Evolutionary conservation across 768 basidiomycete species (phyloP), one percentile per base, ranked within the genome.

Genomic region (Stropharia rugosoannulata): DNA sequence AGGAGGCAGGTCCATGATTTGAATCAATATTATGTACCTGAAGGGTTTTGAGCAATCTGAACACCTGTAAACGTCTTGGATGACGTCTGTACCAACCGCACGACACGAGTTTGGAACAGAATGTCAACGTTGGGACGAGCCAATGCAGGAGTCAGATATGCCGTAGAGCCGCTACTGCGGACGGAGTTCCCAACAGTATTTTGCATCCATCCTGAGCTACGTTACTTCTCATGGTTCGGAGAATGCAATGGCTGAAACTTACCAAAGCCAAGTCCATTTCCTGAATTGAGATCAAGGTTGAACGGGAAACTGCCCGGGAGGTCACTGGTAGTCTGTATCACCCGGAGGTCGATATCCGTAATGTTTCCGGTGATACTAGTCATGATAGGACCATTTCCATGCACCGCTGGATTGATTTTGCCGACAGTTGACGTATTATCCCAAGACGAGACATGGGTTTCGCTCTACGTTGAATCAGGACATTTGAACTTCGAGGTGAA

Each of bases 261-360:
- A 58, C 60, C 60, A 22, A 61, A 37, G 10, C 60, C 60, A 2
- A 75, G 59, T 0, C 59, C 57, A 13, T 58, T 59, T 10, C 77
- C 77, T 3, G 67, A 67, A 49, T 77, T 75, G 42, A 66, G 57
- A 59, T 78, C 76, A 7, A 61, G 9, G 47, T 72, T 73, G 63
- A 67, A 78, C 0, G 71, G 66, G 59, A 74, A 79, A 35, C 36
- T 27, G 35, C 64, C 60, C 0, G 61, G 38, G 5, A 69, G 51
- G 47, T 70, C 56, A 15, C 61, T 11, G 2, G 70, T 69, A 3
- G 70, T 68, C 12, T 62, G 55, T 29, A 75, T 62, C 38, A 74
- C 62, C 5, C 53, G 60, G 4, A 58, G 22, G 50, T 73, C 73
- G 39, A 71, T 58, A 13, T 52, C 18, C 25, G 56, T 56, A 38